Evolutionary conservation across 257 asterid species (phyloP).

Genomic region (Solanum phureja): DNA sequence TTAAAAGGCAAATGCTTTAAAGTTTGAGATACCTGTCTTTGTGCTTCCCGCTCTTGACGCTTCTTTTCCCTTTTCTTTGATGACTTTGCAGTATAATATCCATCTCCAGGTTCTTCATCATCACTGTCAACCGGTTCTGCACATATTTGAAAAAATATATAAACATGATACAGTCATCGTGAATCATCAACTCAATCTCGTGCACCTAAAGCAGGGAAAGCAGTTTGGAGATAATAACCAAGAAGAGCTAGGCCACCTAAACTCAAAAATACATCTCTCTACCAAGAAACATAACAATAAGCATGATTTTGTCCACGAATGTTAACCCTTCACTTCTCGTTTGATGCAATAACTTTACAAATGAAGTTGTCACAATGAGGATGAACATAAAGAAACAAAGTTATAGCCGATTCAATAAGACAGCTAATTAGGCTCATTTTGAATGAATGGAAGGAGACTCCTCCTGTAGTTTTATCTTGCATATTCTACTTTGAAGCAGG

Average conservation of each 20-base stretch:
- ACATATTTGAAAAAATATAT: background rate
- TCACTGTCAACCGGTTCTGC: slow-evolving; percentile 68
- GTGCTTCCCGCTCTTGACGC: slow-evolving; percentile 90
- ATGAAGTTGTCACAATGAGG: background rate
- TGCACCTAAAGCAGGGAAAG: background rate
- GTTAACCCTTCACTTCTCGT: background rate
- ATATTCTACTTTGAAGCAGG: background rate
- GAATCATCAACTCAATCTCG: background rate
- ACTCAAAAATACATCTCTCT: background rate
- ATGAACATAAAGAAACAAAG: background rate
- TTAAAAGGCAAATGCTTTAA: background rate
- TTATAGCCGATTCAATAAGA: background rate
- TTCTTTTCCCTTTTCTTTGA: slow-evolving; percentile 79
- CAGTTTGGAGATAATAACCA: background rate
- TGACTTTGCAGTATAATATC: slow-evolving; percentile 41
- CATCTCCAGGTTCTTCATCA: slow-evolving; percentile 69
- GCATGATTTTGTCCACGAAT: background rate
- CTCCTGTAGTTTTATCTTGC: background rate
- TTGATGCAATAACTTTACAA: background rate
- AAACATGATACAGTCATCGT: background rate
- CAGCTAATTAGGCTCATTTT: background rate
- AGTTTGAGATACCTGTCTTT: slow-evolving; percentile 48
- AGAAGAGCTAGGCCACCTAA: background rate
- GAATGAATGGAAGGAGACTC: background rate
- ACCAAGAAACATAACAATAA: background rate